Evolutionary conservation across 1,139 yeast genomes (phyloP).

Genomic region (Scheffersomyces titani): DNA sequence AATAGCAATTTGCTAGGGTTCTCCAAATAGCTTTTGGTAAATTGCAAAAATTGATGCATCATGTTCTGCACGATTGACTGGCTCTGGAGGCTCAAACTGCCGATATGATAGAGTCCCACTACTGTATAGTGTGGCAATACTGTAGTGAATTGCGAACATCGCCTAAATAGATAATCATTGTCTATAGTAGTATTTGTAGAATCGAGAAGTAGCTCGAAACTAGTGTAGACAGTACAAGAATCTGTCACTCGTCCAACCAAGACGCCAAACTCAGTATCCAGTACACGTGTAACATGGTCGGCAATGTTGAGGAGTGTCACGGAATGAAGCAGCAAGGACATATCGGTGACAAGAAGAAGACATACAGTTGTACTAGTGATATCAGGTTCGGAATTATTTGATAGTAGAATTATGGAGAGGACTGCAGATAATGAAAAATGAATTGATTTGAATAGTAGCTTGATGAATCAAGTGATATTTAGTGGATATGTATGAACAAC

Average conservation of each 20-base stretch:
- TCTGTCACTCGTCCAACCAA: conserved; percentile 22
- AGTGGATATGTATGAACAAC: too few species aligned
- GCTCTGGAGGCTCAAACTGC: conserved; percentile 5
- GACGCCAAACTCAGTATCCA: conserved; percentile 23
- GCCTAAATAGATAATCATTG: conserved; percentile 21
- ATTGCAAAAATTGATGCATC: not conserved
- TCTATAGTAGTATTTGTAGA: conserved; percentile 16
- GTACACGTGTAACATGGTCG: conserved; percentile 22
- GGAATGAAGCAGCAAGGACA: conserved; percentile 24
- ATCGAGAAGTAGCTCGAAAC: conserved; percentile 24
- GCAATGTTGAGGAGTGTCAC: conserved; percentile 30
- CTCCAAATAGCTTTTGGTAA: conserved; percentile 1
- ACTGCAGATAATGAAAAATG: not conserved
- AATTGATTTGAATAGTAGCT: not conserved
- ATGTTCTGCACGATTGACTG: conserved; percentile 2
- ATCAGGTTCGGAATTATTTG: not conserved
- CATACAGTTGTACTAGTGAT: not conserved
- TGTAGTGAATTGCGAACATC: conserved; percentile 28
- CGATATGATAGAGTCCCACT: conserved; percentile 31
- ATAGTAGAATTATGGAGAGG: not conserved
- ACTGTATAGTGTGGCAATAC: conserved; percentile 28
- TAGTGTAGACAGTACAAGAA: conserved; percentile 14
- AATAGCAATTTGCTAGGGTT: not conserved
- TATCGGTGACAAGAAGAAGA: not conserved
- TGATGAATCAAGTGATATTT: too few species aligned